Conservation (phyloP, 2,329 filamentous ascomycete genomes). For the Myriosclerotinia curreyana region DNA sequence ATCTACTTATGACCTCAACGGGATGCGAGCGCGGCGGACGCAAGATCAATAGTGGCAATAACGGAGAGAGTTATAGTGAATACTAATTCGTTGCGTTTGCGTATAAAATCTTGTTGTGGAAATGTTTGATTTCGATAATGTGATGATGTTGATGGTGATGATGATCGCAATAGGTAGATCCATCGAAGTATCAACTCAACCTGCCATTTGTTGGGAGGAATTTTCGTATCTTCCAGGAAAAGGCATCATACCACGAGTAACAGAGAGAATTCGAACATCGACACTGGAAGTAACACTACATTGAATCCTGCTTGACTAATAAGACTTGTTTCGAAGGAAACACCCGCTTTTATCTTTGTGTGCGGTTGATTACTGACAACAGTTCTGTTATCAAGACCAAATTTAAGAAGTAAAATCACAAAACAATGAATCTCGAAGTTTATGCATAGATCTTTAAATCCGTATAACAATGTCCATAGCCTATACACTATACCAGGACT, state of each 20-base stretch:
- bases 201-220: neutral
- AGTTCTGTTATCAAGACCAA: neutral
- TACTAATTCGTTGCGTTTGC: neutral
- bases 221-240: neutral
- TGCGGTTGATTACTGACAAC: neutral
- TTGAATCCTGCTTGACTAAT: neutral
- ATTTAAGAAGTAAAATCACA: neutral
- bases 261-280: neutral
- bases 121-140: neutral
- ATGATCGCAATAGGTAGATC: neutral
- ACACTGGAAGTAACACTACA: neutral
- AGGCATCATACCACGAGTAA: neutral
- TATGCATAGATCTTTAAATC: neutral
- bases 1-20: no score
- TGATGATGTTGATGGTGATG: neutral
- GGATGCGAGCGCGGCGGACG: slow-evolving; percentile 3
- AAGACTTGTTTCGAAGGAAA: neutral
- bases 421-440: neutral
- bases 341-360: no score
- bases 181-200: neutral
- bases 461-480: neutral
- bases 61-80: neutral
- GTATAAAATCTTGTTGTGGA: neutral
- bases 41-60: neutral
- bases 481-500: neutral